phyloP scores from a whole-genome alignment of 345 rosid species.

The Gossypium turneri region DNA sequence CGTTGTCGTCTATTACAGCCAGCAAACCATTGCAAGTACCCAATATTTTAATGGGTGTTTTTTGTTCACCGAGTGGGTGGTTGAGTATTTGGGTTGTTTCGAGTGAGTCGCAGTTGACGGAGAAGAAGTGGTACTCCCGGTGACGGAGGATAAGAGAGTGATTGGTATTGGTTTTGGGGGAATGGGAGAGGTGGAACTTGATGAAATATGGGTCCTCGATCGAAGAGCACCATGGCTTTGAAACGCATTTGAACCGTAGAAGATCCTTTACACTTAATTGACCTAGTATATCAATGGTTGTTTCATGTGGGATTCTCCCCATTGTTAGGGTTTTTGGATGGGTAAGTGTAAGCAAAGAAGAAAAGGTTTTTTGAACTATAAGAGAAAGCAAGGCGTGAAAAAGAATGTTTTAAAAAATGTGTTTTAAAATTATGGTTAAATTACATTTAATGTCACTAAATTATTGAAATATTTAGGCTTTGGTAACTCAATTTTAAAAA shows the following conservation, averaged over 20 bases:
- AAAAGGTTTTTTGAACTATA: no score
- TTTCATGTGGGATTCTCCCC: not conserved
- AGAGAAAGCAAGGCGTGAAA: no score
- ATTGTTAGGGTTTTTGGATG: not conserved
- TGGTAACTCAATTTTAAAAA: no score
- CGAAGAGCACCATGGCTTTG: constrained; percentile 20
- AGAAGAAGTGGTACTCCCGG: constrained; percentile 16
- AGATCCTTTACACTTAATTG: constrained; percentile 28
- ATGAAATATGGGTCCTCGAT: constrained; percentile 30
- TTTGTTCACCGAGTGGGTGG: constrained; percentile 25
- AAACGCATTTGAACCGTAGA: constrained; percentile 34
- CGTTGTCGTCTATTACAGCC: constrained; percentile 31
- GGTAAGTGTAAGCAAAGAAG: no score
- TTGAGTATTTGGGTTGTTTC: not conserved
- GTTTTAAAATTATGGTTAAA: no score
- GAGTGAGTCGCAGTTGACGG: constrained; percentile 26
- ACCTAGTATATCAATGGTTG: constrained; percentile 6
- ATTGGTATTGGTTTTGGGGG: not conserved
- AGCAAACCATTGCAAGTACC: constrained; percentile 44
- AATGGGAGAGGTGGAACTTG: constrained; percentile 6
- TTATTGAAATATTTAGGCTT: no score
- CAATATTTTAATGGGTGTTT: constrained; percentile 29
- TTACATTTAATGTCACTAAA: no score
- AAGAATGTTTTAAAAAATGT: no score
- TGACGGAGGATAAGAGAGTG: constrained; percentile 18